Base-by-base conservation (phyloP, 805 yeast species). In the Nakazawaea laoshanensis region DNA sequence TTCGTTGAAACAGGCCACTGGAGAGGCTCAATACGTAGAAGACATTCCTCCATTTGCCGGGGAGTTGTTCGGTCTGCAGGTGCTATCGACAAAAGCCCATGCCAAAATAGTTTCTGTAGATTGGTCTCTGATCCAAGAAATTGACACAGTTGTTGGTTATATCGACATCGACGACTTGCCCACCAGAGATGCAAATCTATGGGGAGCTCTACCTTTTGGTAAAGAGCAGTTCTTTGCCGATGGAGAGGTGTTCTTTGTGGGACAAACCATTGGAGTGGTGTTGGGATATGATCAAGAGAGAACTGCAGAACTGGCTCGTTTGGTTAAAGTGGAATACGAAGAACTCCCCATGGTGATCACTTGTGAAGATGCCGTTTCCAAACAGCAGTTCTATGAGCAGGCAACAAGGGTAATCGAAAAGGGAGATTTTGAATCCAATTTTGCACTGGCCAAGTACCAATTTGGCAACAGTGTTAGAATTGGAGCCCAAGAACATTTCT, bases 401-500 rank as follows among this genome's bases (percentile, higher is more conserved):
- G 36, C 39, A 15, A 36, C 38, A 7, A 51, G 67, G 31, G 35
- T 42, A 10, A 47, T 58, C 5, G 50, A 45, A n/a, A 52, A 57
- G 18, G 71, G 70, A 11, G 67, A 63, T 37, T 53, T 59, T 44
- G 61, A 57, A 16, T 41, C 42, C 16, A 67, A 61, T 4, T 60
- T 63, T 42, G 48, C 49, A 11, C 43, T 38, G 11, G 38, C 54
- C 6, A 45, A 45, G 29, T 45, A 62, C 39, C 44, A 44, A 19
- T 49, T 65, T 39, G 63, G 60, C 38, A 67, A 65, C 11, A 37
- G 46, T 7, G 48, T 57, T 8, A 48, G 67, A 35, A 50, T 63
- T 36, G 69, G 70, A 5, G 65, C 70, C 2, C 72, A 65, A 37
- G 72, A 65, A 39, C 72, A 65, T 49, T 65, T 65, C 42, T 65